phyloP scores from a whole-genome alignment of 75 land plant genomes.

The Pinus tabuliformis region DNA sequence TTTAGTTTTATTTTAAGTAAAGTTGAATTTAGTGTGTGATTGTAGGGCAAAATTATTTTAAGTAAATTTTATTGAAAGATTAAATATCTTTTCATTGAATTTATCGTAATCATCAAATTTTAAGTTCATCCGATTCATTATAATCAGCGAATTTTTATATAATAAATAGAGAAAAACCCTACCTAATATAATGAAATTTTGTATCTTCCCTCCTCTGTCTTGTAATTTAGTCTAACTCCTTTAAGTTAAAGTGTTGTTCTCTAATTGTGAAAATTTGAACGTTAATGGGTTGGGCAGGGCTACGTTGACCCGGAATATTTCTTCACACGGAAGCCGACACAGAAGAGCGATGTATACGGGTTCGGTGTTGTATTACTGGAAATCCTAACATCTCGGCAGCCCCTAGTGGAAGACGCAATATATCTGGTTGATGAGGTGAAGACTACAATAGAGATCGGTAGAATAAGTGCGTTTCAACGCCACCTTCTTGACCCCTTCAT shows the following conservation, averaged over 20 bases:
- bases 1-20: too few relatives aligned
- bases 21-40: too few relatives aligned
- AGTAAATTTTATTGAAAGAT: too few relatives aligned
- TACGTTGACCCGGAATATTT: slow-evolving; percentile 84
- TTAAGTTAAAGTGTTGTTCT: neutral
- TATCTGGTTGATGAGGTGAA: slow-evolving; percentile 63
- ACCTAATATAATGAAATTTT: too few relatives aligned
- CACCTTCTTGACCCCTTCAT: neutral
- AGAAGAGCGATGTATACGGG: slow-evolving; percentile 87
- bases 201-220: too few relatives aligned
- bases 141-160: too few relatives aligned
- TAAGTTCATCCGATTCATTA: too few relatives aligned
- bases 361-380: slow-evolving; percentile 81
- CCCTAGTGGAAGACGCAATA: slow-evolving; percentile 49
- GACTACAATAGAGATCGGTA: slow-evolving; percentile 18
- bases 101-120: too few relatives aligned
- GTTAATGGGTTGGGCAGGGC: slow-evolving; percentile 39
- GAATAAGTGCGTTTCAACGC: neutral
- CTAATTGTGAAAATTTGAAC: neutral
- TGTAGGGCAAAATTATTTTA: too few relatives aligned
- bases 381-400: slow-evolving; percentile 51
- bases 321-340: slow-evolving; percentile 67
- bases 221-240: too few relatives aligned
- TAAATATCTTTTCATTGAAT: too few relatives aligned
- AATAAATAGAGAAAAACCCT: too few relatives aligned